These are phyloP conservation scores for Globomyces pollinis-pini DNA, from an alignment of 192 early-diverging fungal genomes.

Conservation along the genomic window DNA sequence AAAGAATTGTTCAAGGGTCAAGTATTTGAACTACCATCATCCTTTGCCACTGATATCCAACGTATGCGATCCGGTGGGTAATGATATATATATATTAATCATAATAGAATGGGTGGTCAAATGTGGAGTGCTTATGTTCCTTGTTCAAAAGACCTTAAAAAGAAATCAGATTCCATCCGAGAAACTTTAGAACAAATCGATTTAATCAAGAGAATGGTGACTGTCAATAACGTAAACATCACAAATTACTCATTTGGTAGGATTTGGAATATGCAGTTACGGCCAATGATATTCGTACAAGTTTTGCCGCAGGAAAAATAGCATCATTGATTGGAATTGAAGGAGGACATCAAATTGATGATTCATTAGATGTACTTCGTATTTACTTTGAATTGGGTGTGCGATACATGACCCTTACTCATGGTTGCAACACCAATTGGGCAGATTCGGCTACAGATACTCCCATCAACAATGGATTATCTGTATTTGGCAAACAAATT, in stretches of 20 bases:
- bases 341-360: constrained; percentile 60
- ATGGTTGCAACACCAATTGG: constrained; percentile 59
- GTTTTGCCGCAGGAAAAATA: constrained; percentile 33
- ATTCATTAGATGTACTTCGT: constrained; percentile 46
- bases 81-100: too few species aligned
- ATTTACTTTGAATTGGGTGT: constrained; percentile 50
- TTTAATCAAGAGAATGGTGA: constrained; percentile 48
- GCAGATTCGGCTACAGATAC: constrained; percentile 30
- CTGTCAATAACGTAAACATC: constrained; percentile 36
- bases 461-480: constrained; percentile 38
- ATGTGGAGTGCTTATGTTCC: constrained; percentile 6
- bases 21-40: not conserved
- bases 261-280: constrained; percentile 33
- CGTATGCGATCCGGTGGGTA: not conserved
- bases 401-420: constrained; percentile 65
- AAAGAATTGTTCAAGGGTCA: not conserved
- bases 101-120: not conserved
- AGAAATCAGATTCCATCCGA: not conserved
- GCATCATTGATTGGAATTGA: constrained; percentile 61
- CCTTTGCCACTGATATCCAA: not conserved
- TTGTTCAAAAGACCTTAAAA: not conserved
- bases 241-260: too few species aligned
- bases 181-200: constrained; percentile 34
- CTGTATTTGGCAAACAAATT: constrained; percentile 45
- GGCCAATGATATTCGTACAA: constrained; percentile 36